Conservation (phyloP, 2,329 filamentous ascomycete genomes). For the Scedosporium dehoogii region DNA sequence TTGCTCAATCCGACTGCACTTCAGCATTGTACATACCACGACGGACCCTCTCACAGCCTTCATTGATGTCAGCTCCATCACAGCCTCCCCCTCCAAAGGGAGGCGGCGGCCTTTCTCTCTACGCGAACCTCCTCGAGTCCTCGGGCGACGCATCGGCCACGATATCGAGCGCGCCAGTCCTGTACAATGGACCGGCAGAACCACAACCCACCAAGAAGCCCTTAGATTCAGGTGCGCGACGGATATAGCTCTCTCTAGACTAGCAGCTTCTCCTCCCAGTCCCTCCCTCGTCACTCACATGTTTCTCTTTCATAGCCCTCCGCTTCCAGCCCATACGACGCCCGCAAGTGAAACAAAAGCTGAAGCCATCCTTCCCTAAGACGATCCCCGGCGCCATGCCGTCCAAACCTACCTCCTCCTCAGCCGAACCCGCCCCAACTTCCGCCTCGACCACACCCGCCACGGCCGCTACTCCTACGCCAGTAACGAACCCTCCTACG, state of each 20-base stretch:
- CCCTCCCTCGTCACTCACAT: not conserved
- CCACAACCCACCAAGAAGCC: conserved; percentile 50
- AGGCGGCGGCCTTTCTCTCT: conserved; percentile 58
- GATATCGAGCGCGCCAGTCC: conserved; percentile 67
- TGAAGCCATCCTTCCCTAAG: conserved; percentile 52
- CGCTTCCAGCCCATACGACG: conserved; percentile 82
- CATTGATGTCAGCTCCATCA: conserved; percentile 4
- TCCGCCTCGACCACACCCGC: conserved; percentile 16
- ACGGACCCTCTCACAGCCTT: not conserved
- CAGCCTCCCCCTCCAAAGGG: conserved; percentile 28
- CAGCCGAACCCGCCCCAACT: conserved; percentile 16
- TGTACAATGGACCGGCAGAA: conserved; percentile 50
- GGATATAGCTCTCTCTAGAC: not conserved
- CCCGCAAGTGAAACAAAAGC: conserved; percentile 52
- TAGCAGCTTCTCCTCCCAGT: not conserved
- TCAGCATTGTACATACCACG: not conserved
- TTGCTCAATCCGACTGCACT: not conserved
- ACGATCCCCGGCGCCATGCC: conserved; percentile 20
- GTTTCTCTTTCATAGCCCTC: conserved; percentile 43
- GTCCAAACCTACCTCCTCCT: conserved; percentile 17
- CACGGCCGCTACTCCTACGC: conserved; percentile 25
- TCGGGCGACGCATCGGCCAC: conserved; percentile 40
- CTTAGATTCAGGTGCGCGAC: conserved; percentile 27
- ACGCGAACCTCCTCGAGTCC: conserved; percentile 71
- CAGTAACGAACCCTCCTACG: conserved; percentile 29